Evolutionary conservation across 768 basidiomycete species (phyloP).

Genomic region (Pulveroboletus sp.): DNA sequence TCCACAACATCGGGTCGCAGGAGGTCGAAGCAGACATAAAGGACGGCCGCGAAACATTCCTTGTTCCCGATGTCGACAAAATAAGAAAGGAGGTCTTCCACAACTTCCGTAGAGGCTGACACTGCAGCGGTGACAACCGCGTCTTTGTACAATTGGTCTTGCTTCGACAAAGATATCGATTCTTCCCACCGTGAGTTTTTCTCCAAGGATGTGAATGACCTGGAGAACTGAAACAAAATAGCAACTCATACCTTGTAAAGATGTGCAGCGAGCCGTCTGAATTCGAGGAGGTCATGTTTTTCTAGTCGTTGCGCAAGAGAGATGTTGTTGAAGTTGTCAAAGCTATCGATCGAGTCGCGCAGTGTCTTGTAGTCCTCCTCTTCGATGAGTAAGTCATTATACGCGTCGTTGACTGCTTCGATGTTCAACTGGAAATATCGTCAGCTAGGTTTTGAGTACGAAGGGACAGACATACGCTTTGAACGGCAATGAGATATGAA

Average conservation of each 20-base stretch:
- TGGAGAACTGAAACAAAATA: not conserved
- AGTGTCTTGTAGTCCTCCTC: slow-evolving; percentile 99
- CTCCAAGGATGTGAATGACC: slow-evolving; percentile 34
- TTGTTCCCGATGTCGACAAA: slow-evolving; percentile 99
- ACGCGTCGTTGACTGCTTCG: slow-evolving; percentile 96
- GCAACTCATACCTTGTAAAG: slow-evolving; percentile 75
- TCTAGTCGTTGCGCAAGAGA: slow-evolving; percentile 82
- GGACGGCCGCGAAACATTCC: slow-evolving; percentile 90
- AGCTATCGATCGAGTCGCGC: slow-evolving; percentile 96
- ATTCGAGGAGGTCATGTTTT: slow-evolving; percentile 89
- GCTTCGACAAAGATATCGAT: slow-evolving; percentile 91
- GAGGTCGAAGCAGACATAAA: slow-evolving; percentile 95
- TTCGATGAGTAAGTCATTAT: slow-evolving; percentile 97
- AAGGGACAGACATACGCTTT: slow-evolving; percentile 58
- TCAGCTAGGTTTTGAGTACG: not conserved
- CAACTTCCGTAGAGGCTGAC: slow-evolving; percentile 84
- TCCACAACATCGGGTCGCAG: slow-evolving; percentile 89
- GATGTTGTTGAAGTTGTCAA: slow-evolving; percentile 96
- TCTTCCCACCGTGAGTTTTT: slow-evolving; percentile 98
- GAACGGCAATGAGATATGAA: slow-evolving; percentile 94
- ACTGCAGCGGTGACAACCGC: slow-evolving; percentile 89
- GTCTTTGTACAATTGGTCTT: slow-evolving; percentile 96
- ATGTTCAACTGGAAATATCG: slow-evolving; percentile 77
- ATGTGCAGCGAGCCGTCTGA: slow-evolving; percentile 91
- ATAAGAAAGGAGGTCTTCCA: slow-evolving; percentile 92